Evolutionary conservation across 1,284 basidiomycete species (phyloP).

Genomic region (Cutaneotrichosporon mucoides): DNA sequence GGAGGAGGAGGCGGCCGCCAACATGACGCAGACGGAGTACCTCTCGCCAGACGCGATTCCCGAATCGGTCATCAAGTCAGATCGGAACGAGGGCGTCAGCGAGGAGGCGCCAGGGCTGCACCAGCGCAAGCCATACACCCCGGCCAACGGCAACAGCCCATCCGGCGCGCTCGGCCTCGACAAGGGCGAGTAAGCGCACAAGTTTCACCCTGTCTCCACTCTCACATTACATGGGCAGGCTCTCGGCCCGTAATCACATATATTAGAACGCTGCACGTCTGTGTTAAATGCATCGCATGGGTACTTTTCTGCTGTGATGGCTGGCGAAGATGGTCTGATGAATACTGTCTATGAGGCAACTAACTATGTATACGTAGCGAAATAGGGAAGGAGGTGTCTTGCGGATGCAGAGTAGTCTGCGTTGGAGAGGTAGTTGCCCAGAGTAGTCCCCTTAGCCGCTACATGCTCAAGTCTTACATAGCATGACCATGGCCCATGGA

Average conservation of each 20-base stretch:
- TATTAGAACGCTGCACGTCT: not conserved
- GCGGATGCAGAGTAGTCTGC: too few relatives aligned
- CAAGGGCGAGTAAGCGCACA: slow-evolving; percentile 12
- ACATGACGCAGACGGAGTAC: not conserved
- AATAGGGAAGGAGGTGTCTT: too few relatives aligned
- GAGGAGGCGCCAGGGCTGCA: slow-evolving; percentile 14
- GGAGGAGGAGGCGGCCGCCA: not conserved
- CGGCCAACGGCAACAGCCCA: not conserved
- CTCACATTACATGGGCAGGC: too few relatives aligned
- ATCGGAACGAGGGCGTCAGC: not conserved
- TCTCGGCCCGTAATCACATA: too few relatives aligned
- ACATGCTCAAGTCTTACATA: too few relatives aligned
- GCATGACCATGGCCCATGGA: too few relatives aligned
- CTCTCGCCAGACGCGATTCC: slow-evolving; percentile 1
- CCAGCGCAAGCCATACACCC: slow-evolving; percentile 11
- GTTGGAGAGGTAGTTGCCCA: too few relatives aligned
- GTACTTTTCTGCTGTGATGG: not conserved
- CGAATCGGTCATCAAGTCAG: slow-evolving; percentile 2
- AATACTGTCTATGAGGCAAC: too few relatives aligned
- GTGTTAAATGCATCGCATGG: slow-evolving; percentile 1
- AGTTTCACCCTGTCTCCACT: too few relatives aligned
- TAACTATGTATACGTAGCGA: too few relatives aligned
- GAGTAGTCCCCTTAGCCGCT: too few relatives aligned
- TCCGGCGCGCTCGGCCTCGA: slow-evolving; percentile 15
- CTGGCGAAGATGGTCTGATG: too few relatives aligned